Evolutionary conservation across 345 rosid genomes (phyloP).

Genomic region (Eucalyptus pumila): DNA sequence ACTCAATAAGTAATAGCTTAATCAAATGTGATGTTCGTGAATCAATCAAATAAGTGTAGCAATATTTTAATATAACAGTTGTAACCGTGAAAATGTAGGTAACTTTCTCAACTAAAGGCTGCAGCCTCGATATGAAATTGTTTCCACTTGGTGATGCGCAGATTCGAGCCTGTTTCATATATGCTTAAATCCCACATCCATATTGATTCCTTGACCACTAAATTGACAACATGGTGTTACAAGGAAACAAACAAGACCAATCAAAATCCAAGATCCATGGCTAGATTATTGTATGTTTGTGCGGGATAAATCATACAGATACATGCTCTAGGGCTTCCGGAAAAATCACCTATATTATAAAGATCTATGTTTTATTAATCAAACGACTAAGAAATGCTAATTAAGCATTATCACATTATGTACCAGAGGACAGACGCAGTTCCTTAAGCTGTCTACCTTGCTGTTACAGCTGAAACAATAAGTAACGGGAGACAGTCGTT

Average conservation of each 20-base stretch:
- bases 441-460: neutral
- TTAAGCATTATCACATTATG: neutral
- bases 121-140: neutral
- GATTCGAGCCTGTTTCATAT: neutral
- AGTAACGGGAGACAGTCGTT: neutral
- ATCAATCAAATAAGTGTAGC: neutral
- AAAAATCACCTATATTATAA: neutral
- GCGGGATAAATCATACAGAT: neutral
- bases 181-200: neutral
- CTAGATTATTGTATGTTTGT: neutral
- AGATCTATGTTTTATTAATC: neutral
- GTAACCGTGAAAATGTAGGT: neutral
- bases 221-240: neutral
- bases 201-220: neutral
- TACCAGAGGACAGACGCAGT: neutral
- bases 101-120: neutral
- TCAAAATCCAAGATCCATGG: neutral
- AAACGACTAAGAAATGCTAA: neutral
- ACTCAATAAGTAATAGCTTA: neutral
- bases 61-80: neutral
- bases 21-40: neutral
- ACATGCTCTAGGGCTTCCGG: neutral
- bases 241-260: neutral
- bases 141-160: neutral
- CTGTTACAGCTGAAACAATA: neutral